Base-by-base conservation (phyloP, 1,284 basidiomycete species). In the Mycena sp. region DNA sequence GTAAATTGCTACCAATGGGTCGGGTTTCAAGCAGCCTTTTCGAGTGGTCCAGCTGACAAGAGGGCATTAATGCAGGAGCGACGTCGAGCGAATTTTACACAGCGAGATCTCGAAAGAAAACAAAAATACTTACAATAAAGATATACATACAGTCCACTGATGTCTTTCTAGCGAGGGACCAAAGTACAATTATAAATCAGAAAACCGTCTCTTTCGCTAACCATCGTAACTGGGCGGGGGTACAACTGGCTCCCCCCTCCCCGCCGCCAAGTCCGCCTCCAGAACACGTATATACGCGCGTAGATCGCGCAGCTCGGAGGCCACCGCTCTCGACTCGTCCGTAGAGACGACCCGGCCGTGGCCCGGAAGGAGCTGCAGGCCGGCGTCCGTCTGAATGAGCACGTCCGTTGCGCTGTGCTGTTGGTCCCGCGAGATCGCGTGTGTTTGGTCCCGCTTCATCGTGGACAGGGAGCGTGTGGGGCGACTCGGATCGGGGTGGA, bases 391-490 rank as follows among this genome's bases (percentile, higher is more conserved):
- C 55, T 58, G 55, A 12, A 49, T 19, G 35, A 57, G 45, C 25
- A 58, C 55, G 37, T 58, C 38, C 19, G 45, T 58, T 5, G 55
- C 54, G 46, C 19, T 32, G 44, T 25, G 46, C 17, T 41, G 21
- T 26, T 26, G 55, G 19, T 57, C 55, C n/a, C 45, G 44, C 26
- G 55, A 48, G n/a, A 57, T 28, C 17, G 12, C 26, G 19, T 37
- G 55, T n/a, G 55, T 57, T 23, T 57, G 55, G 30, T 46, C 55
- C n/a, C 55, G 54, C 44, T 56, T 57, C 55, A 57, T 57, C 25
- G 45, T 56, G 23, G 43, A 45, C 11, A 56, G 53, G 19, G 53
- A 56, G 17, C 53, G 53, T 23, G 43, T 35, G 1, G 16, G 50
- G 17, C 23, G 35, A 23, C 26, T 5, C 19, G 19, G n/a, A n/a